phyloP scores from a whole-genome alignment of 192 early-diverging fungal genomes.

The Allomyces arbusculus region DNA sequence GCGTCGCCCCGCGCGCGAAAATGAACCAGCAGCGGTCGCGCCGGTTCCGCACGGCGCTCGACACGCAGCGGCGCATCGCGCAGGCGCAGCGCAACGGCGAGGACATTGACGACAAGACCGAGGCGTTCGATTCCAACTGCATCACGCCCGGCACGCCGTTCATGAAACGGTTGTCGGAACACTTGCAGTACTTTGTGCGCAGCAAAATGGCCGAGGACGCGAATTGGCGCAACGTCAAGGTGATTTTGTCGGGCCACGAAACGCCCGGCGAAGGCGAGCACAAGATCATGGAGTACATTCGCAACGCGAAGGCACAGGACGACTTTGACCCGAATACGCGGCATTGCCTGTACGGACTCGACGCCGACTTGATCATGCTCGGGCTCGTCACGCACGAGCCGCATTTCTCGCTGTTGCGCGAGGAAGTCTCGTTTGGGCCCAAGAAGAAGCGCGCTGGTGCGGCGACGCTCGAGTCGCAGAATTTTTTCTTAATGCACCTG shows the following conservation, averaged over 20 bases:
- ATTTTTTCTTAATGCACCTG: conserved; percentile 34
- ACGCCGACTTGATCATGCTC: conserved; percentile 43
- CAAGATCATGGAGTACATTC: conserved; percentile 45
- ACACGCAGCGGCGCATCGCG: conserved; percentile 20
- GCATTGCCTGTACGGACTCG: conserved; percentile 30
- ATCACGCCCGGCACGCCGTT: conserved; percentile 43
- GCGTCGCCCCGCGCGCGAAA: conserved; percentile 96
- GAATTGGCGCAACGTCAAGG: conserved; percentile 22
- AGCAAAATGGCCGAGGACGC: conserved; percentile 36
- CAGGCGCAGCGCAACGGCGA: not conserved
- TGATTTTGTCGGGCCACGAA: conserved; percentile 36
- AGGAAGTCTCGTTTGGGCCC: conserved; percentile 35
- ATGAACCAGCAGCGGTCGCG: conserved; percentile 99
- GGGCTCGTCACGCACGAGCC: conserved; percentile 39
- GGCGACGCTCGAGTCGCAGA: conserved; percentile 18
- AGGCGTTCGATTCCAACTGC: conserved; percentile 36
- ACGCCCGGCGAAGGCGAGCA: conserved; percentile 44
- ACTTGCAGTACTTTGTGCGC: conserved; percentile 33
- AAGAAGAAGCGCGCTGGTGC: conserved; percentile 12
- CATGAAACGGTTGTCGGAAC: conserved; percentile 31
- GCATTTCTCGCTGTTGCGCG: conserved; percentile 36
- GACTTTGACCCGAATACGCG: conserved; percentile 26
- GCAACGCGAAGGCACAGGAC: conserved; percentile 18
- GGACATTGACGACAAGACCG: not conserved
- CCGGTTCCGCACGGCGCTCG: conserved; percentile 84